Conservation (phyloP, 1,284 basidiomycete species). For the Pterulicium gracile region DNA sequence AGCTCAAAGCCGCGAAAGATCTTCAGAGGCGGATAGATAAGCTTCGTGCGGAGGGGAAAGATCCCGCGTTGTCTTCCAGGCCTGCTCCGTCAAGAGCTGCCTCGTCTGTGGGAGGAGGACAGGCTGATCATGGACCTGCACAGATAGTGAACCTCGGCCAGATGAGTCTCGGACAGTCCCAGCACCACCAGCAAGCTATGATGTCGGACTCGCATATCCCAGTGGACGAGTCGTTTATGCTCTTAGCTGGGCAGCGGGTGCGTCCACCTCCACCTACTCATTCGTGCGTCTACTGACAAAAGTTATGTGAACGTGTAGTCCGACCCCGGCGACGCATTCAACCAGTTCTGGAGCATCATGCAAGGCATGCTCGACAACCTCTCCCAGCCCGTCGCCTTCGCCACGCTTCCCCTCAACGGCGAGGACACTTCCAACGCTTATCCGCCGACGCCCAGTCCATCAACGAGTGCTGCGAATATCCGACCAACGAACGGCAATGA, state of each 20-base stretch:
- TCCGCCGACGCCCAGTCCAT: constrained; percentile 15
- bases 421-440: constrained; percentile 16
- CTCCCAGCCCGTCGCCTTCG: constrained; percentile 77
- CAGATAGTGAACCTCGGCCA: background rate
- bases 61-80: constrained; percentile 30
- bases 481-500: too few relatives aligned
- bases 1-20: constrained; percentile 56
- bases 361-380: constrained; percentile 74
- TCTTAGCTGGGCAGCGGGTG: constrained; percentile 56
- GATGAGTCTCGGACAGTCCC: constrained; percentile 11
- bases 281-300: too few relatives aligned
- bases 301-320: constrained; percentile 45
- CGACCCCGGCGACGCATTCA: constrained; percentile 71
- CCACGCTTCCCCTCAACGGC: constrained; percentile 59
- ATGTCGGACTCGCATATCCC: constrained; percentile 63
- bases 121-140: background rate
- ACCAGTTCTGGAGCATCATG: constrained; percentile 77
- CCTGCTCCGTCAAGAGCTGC: constrained; percentile 22
- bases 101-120: background rate
- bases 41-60: constrained; percentile 60
- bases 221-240: constrained; percentile 78
- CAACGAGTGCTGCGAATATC: constrained; percentile 16
- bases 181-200: constrained; percentile 33
- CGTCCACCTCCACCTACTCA: constrained; percentile 22
- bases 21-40: constrained; percentile 59